phyloP scores from a whole-genome alignment of 306 rosid genomes.

The Dryas alaskensis region DNA sequence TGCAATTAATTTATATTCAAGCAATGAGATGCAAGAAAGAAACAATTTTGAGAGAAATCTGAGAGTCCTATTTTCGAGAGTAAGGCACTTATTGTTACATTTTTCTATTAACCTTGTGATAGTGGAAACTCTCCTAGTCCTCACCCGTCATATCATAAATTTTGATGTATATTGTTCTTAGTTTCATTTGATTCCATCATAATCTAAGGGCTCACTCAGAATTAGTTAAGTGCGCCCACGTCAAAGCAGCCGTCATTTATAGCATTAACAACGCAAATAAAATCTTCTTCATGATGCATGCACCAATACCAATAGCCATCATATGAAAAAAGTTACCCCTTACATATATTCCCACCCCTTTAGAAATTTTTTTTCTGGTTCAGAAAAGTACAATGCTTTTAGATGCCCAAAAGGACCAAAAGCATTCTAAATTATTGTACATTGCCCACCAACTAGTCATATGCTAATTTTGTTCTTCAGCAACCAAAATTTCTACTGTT shows the following conservation, averaged over 20 bases:
- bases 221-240: not conserved
- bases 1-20: slow-evolving; percentile 39
- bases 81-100: not conserved
- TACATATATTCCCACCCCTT: no score
- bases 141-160: not conserved
- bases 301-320: not conserved
- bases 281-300: slow-evolving; percentile 9
- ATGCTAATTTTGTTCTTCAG: not conserved
- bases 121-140: not conserved
- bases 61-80: not conserved
- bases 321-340: not conserved
- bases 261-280: not conserved
- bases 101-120: not conserved
- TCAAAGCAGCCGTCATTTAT: not conserved
- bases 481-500: slow-evolving; percentile 1
- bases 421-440: slow-evolving; percentile 1
- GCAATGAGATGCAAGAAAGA: slow-evolving; percentile 12
- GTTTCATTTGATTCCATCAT: not conserved
- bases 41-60: slow-evolving; percentile 10
- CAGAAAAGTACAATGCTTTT: no score
- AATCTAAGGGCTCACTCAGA: not conserved
- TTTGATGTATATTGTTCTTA: not conserved
- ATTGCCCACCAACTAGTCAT: slow-evolving; percentile 11
- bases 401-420: not conserved
- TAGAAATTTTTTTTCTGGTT: no score